Evolutionary conservation across 2,329 filamentous ascomycete genomes (phyloP).

Genomic region (Beauveria medogensis): DNA sequence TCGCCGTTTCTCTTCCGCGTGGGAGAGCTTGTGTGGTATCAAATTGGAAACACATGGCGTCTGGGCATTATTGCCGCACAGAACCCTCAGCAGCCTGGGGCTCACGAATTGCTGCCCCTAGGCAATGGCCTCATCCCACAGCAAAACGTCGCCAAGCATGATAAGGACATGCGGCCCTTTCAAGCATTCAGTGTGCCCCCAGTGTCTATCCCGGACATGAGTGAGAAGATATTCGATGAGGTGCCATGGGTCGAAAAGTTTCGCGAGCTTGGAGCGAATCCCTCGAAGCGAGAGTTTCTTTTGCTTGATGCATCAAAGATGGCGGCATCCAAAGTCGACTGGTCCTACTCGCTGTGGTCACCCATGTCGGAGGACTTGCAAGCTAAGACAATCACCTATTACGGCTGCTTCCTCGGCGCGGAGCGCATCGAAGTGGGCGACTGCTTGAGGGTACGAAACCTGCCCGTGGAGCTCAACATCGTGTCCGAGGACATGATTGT

Average conservation of each 20-base stretch:
- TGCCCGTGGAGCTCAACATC: slow-evolving; percentile 28
- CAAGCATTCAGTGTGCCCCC: slow-evolving; percentile 43
- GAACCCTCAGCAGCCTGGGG: slow-evolving; percentile 20
- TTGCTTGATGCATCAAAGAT: slow-evolving; percentile 44
- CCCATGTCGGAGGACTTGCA: slow-evolving; percentile 23
- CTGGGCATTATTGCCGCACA: slow-evolving; percentile 35
- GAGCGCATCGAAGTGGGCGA: slow-evolving; percentile 41
- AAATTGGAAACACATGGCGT: slow-evolving; percentile 39
- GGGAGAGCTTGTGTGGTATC: slow-evolving; percentile 44
- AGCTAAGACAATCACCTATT: slow-evolving; percentile 29
- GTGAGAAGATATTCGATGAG: slow-evolving; percentile 31
- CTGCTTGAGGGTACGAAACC: slow-evolving; percentile 38
- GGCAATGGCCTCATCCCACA: slow-evolving; percentile 31
- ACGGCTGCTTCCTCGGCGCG: slow-evolving; percentile 43
- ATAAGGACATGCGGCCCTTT: slow-evolving; percentile 39
- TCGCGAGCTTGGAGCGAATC: slow-evolving; percentile 24
- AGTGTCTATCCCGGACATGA: slow-evolving; percentile 31
- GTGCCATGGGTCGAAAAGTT: slow-evolving; percentile 35
- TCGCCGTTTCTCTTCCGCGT: slow-evolving; percentile 34
- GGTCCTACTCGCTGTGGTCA: slow-evolving; percentile 42
- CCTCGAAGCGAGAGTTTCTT: slow-evolving; percentile 32
- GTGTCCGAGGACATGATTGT: slow-evolving; percentile 22
- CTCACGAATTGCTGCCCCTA: slow-evolving; percentile 33
- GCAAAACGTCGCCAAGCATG: slow-evolving; percentile 29
- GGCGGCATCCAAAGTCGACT: slow-evolving; percentile 40